Conservation (phyloP, 2,329 filamentous ascomycete species). For the Colletotrichum navitas region DNA sequence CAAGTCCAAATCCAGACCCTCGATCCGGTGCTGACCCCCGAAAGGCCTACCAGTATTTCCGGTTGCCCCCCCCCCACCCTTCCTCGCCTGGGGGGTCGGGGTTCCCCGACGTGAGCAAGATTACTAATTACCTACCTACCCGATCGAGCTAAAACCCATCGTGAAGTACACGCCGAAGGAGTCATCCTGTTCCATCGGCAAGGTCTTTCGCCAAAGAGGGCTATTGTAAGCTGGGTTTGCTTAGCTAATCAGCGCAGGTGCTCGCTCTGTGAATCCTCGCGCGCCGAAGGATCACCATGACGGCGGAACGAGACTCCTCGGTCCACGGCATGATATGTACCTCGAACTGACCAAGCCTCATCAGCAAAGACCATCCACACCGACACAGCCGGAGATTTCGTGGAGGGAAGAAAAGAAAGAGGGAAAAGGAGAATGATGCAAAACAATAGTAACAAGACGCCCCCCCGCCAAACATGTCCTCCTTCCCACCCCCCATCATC, state of each 20-base stretch:
- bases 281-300: not conserved
- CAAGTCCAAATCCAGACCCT: no score
- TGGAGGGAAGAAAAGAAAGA: not conserved
- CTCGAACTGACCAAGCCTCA: not conserved
- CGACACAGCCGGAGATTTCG: not conserved
- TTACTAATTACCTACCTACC: not conserved
- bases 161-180: not conserved
- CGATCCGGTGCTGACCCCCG: no score
- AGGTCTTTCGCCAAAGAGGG: not conserved
- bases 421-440: not conserved
- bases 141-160: not conserved
- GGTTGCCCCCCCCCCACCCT: no score
- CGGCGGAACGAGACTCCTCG: not conserved
- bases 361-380: not conserved
- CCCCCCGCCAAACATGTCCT: constrained; percentile 2
- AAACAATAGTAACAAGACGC: not conserved
- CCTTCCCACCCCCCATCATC: constrained; percentile 39
- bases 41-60: no score
- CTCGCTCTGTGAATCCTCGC: not conserved
- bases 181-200: not conserved
- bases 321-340: not conserved
- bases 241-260: no score
- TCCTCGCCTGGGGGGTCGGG: no score
- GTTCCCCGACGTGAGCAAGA: no score
- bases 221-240: not conserved